A percentile compares a stretch with the other conserved stretches of the same genome.
Conservation (phyloP, 2,329 filamentous ascomycete genomes). For the Penicillium sp. region DNA sequence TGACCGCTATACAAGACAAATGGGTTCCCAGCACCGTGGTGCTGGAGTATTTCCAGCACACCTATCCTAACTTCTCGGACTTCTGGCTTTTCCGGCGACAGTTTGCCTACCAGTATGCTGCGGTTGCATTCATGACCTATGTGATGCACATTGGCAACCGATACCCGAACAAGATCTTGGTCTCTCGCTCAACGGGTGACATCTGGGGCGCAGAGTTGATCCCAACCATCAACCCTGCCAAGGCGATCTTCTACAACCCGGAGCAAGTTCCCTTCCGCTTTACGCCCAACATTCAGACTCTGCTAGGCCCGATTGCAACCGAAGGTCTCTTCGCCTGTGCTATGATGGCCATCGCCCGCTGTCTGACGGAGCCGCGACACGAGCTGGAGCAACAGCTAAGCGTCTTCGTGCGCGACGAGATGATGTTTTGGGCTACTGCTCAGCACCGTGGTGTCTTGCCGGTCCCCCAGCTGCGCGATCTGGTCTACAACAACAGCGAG, state of each 20-base stretch:
- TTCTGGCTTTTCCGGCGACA: constrained; percentile 99
- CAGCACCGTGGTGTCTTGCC: constrained; percentile 64
- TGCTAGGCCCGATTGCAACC: constrained; percentile 93
- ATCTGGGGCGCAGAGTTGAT: constrained; percentile 96
- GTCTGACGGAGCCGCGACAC: constrained; percentile 73
- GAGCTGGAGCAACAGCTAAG: constrained; percentile 94
- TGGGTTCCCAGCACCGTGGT: constrained; percentile 81
- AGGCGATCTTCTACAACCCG: constrained; percentile 89
- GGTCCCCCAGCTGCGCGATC: constrained; percentile 69
- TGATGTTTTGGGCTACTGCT: constrained; percentile 93
- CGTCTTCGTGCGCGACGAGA: constrained; percentile 94
- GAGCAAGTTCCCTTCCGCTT: constrained; percentile 96
- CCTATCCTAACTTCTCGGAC: constrained; percentile 83
- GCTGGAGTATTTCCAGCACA: constrained; percentile 83
- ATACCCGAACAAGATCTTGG: constrained; percentile 92
- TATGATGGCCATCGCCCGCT: constrained; percentile 93
- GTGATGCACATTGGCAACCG: constrained; percentile 95
- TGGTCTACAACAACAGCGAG: constrained; percentile 82
- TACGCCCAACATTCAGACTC: constrained; percentile 89
- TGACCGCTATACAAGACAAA: constrained; percentile 88
- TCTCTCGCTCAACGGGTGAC: constrained; percentile 81
- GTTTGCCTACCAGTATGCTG: constrained; percentile 92
- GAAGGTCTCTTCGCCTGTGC: constrained; percentile 95
- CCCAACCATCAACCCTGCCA: constrained; percentile 77
- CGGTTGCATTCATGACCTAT: constrained; percentile 97